Conservation (phyloP, 202 grass and related monocot genomes). For the Digitaria exilis region DNA sequence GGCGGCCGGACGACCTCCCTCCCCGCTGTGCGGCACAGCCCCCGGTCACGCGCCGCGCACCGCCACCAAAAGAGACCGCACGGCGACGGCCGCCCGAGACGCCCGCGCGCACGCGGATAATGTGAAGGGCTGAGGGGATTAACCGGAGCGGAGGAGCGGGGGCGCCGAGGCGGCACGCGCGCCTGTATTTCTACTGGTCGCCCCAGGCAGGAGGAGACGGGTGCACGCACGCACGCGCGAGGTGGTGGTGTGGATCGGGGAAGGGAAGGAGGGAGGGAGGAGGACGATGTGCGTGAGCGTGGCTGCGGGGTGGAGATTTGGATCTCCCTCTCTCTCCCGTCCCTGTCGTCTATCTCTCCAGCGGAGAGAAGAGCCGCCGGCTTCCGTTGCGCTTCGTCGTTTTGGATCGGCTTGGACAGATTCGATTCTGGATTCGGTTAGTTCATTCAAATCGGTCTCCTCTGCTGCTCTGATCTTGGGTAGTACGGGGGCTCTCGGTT, state of each 20-base stretch:
- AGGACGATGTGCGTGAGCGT: constrained; percentile 34
- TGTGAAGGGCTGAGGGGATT: constrained; percentile 31
- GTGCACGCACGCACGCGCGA: constrained; percentile 1
- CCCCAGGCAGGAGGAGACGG: constrained; percentile 23
- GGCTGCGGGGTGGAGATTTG: constrained; percentile 15
- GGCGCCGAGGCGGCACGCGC: constrained; percentile 38
- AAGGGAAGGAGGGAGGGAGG: background rate
- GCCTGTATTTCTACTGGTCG: constrained; percentile 34
- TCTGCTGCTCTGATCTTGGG: background rate
- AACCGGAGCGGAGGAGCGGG: background rate
- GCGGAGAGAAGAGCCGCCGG: background rate
- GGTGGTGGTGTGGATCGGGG: background rate
- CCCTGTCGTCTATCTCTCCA: background rate
- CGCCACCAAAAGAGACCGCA: constrained; percentile 7
- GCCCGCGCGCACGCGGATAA: constrained; percentile 34
- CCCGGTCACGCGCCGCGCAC: constrained; percentile 9
- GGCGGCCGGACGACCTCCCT: constrained; percentile 1
- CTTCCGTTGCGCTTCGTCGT: constrained; percentile 14
- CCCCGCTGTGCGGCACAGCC: constrained; percentile 6
- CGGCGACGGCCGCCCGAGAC: constrained; percentile 6
- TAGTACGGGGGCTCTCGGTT: background rate
- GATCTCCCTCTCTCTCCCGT: background rate
- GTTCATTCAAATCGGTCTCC: background rate
- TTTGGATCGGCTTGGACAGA: background rate
- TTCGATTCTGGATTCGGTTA: constrained; percentile 13